Conservation (phyloP, 1,139 yeast genomes). For the Hyphopichia burtonii region DNA sequence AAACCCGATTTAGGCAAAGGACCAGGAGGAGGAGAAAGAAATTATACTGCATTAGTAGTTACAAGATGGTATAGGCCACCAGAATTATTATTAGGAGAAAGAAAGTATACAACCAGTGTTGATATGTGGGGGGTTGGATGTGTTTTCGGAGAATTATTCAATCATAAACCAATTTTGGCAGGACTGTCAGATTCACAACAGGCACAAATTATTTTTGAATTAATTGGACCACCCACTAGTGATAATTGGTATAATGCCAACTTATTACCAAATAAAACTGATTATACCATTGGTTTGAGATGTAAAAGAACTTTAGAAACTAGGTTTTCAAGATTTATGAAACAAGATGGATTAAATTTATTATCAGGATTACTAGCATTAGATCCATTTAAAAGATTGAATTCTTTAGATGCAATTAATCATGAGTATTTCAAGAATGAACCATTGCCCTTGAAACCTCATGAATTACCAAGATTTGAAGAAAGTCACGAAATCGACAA, state of each 20-base stretch:
- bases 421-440: conserved; percentile 65
- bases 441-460: conserved; percentile 60
- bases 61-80: conserved; percentile 99
- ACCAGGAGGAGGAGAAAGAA: conserved; percentile 74
- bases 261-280: conserved; percentile 58
- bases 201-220: conserved; percentile 73
- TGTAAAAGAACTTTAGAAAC: conserved; percentile 56
- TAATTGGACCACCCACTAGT: conserved; percentile 77
- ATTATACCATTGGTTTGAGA: conserved; percentile 41
- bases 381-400: conserved; percentile 70
- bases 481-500: conserved; percentile 90
- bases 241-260: conserved; percentile 66
- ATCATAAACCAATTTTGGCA: conserved; percentile 75
- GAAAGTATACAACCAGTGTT: conserved; percentile 86
- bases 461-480: conserved; percentile 66
- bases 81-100: conserved; percentile 81
- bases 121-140: conserved; percentile 99
- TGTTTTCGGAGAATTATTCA: conserved; percentile 88
- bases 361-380: conserved; percentile 55
- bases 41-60: conserved; percentile 88
- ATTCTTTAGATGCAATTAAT: conserved; percentile 74
- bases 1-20: conserved; percentile 56
- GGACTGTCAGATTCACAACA: conserved; percentile 93
- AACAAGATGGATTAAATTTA: conserved; percentile 39
- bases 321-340: conserved; percentile 34